Evolutionary conservation across 495 filamentous ascomycete species (phyloP).

Genomic region (Penicillium manginii): DNA sequence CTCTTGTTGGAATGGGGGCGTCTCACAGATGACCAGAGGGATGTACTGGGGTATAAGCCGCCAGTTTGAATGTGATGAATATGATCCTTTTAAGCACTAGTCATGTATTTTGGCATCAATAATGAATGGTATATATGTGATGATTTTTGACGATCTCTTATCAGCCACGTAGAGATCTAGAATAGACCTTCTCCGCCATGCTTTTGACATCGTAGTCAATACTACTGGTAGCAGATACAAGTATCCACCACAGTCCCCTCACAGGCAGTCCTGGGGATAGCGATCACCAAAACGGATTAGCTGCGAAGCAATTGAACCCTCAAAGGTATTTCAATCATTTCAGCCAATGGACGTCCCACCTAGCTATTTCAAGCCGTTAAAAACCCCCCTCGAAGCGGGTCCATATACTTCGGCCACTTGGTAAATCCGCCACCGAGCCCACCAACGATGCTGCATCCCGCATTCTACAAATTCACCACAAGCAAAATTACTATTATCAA

Average conservation of each 20-base stretch:
- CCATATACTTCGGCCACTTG: slow-evolving; percentile 8
- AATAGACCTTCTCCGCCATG: too few species aligned
- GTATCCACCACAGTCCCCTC: too few species aligned
- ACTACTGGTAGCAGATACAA: too few species aligned
- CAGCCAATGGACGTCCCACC: too few species aligned
- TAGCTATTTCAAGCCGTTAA: background rate
- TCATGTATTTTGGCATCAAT: slow-evolving; percentile 1
- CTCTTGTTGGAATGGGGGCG: slow-evolving; percentile 77
- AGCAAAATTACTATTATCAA: too few species aligned
- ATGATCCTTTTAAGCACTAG: background rate
- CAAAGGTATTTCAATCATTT: too few species aligned
- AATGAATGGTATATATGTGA: background rate
- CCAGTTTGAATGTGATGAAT: background rate
- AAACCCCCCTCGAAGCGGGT: background rate
- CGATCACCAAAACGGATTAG: too few species aligned
- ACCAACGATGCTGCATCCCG: background rate
- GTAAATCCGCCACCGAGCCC: slow-evolving; percentile 8
- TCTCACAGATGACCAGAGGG: slow-evolving; percentile 63
- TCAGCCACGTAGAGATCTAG: too few species aligned
- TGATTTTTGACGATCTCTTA: background rate
- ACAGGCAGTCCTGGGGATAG: too few species aligned
- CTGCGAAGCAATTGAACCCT: too few species aligned
- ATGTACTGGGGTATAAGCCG: slow-evolving; percentile 56
- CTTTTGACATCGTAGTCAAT: too few species aligned
- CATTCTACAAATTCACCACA: background rate